Base-by-base conservation (phyloP, 371 early-diverging fungal genomes). In the Nosema muscidifuracis region DNA sequence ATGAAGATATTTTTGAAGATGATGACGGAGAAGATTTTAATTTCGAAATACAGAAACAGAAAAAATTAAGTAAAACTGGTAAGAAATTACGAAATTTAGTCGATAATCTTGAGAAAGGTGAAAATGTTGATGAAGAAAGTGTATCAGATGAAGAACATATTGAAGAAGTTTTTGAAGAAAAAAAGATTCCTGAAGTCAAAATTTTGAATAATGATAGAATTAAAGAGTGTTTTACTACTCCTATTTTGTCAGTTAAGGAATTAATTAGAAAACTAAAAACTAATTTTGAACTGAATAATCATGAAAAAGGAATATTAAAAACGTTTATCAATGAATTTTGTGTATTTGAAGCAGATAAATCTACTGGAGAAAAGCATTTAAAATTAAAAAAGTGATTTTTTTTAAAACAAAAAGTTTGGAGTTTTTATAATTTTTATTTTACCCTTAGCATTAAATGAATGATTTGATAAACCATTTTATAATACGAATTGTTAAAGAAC, bases 1-100 rank as follows among this genome's bases (percentile, higher is more conserved):
- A 69, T 74, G 77, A 78, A 18, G 80, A 78, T 28, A 71, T 65
- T 18, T 83, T 83, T 77, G 80, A 82, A 65, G 83, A 81, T 56
- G 83, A 83, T 60, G 83, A 83, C 62, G 81, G 76, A 4, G 80
- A 73, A 64, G 80, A 77, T 12, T 42, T 47, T 22, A 57, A 67
- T 26, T 65, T 74, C 26, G 69, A 73, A 47, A 40, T 67, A 33
- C 43, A 75, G 24, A 20, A 62, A 28, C 60, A 65, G 57, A 80
- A 75, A 60, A 63, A 65, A 26, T 65, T 83, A 16, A 73, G 68
- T 38, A 71, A 55, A 33, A 56, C 73, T 56, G 81, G 75, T 31
- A 76, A 77, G 36, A 69, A 79, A 38, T 34, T 75, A 28, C 73
- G 67, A 68, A 76, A 77, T 24, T 55, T 80, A n/a, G 69, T 80